These are phyloP conservation scores for Rhodofomes roseus DNA, from an alignment of 1,284 basidiomycete species.

Conservation along the genomic window DNA sequence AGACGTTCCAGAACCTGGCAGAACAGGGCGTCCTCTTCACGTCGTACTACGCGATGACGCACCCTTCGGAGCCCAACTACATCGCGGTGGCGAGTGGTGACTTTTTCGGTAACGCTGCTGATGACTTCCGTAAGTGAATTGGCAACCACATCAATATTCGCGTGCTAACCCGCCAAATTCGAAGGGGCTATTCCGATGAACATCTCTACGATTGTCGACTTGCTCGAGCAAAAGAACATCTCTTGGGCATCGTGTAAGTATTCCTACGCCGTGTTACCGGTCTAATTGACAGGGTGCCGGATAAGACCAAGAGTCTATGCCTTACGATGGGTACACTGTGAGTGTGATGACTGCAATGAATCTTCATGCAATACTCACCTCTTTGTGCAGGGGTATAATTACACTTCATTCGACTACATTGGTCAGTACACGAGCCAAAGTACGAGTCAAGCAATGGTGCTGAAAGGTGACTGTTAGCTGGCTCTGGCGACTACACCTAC, in stretches of 20 bases:
- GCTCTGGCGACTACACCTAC: constrained; percentile 39
- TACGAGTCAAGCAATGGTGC: too few relatives aligned
- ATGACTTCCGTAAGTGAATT: constrained; percentile 34
- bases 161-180: neutral
- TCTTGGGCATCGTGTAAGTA: constrained; percentile 42
- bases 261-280: neutral
- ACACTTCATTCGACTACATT: constrained; percentile 42
- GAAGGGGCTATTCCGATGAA: constrained; percentile 28
- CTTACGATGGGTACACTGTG: constrained; percentile 43
- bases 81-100: constrained; percentile 48
- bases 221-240: constrained; percentile 58
- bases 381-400: constrained; percentile 31
- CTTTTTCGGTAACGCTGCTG: constrained; percentile 53
- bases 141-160: neutral
- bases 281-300: neutral
- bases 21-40: constrained; percentile 49
- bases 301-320: constrained; percentile 56
- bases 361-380: neutral
- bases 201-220: constrained; percentile 59
- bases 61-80: constrained; percentile 66
- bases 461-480: constrained; percentile 30
- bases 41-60: constrained; percentile 55
- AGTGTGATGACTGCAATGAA: neutral
- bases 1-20: constrained; percentile 46
- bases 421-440: constrained; percentile 24